A percentile compares a stretch with the other conserved stretches of the same genome.
phyloP scores from a whole-genome alignment of 2,329 filamentous ascomycete genomes.

The Aspergillus carbonarius region DNA sequence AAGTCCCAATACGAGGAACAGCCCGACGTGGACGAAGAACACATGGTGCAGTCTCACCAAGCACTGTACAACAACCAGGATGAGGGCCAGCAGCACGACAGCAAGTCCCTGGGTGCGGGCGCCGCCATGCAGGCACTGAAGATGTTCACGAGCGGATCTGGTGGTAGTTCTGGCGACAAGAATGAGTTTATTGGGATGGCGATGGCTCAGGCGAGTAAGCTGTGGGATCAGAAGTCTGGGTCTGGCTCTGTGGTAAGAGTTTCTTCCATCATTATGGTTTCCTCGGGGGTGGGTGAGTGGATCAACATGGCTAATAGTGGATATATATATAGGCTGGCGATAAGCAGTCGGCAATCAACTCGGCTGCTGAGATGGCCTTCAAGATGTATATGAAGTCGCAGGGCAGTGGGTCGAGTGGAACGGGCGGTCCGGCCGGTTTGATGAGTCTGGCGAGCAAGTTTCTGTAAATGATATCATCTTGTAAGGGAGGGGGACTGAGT shows the following conservation, averaged over 20 bases:
- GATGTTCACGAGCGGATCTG: slow-evolving; percentile 68
- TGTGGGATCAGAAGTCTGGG: slow-evolving; percentile 62
- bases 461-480: slow-evolving; percentile 29
- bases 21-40: slow-evolving; percentile 59
- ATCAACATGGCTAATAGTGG: neutral
- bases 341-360: slow-evolving; percentile 77
- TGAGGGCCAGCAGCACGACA: slow-evolving; percentile 40
- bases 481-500: neutral
- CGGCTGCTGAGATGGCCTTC: slow-evolving; percentile 80
- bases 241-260: slow-evolving; percentile 57
- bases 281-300: slow-evolving; percentile 7
- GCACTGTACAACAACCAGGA: slow-evolving; percentile 61
- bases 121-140: slow-evolving; percentile 61
- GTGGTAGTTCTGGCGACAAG: slow-evolving; percentile 55
- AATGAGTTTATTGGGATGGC: slow-evolving; percentile 80
- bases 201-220: slow-evolving; percentile 82
- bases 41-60: slow-evolving; percentile 73
- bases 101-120: slow-evolving; percentile 42
- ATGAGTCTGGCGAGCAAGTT: slow-evolving; percentile 64
- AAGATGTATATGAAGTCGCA: slow-evolving; percentile 89
- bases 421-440: slow-evolving; percentile 52
- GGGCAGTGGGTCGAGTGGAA: slow-evolving; percentile 50
- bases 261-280: slow-evolving; percentile 9
- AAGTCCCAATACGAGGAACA: slow-evolving; percentile 52
- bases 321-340: slow-evolving; percentile 50